These are phyloP conservation scores for Penicillium verhagenii DNA, from an alignment of 495 filamentous ascomycete genomes.

Conservation along the genomic window DNA sequence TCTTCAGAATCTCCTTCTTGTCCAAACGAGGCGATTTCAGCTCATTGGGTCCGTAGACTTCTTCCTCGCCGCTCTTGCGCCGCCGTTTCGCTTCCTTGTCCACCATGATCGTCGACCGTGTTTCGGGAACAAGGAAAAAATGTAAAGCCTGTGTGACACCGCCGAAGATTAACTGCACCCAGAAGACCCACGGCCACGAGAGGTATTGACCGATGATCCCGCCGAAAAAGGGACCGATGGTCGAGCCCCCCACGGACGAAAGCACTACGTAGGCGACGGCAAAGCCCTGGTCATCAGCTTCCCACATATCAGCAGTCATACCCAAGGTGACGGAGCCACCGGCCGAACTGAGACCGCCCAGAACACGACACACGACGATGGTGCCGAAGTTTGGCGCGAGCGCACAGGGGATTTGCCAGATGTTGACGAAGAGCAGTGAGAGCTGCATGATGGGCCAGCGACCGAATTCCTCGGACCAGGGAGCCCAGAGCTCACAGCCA, in stretches of 20 bases:
- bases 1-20: conserved; percentile 52
- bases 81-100: conserved; percentile 65
- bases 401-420: conserved; percentile 72
- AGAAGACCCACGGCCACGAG: conserved; percentile 76
- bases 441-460: conserved; percentile 71
- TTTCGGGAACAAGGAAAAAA: conserved; percentile 67
- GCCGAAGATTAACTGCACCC: conserved; percentile 78
- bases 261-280: conserved; percentile 75
- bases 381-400: conserved; percentile 68
- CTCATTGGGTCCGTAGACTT: conserved; percentile 65
- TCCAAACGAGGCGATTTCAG: conserved; percentile 51
- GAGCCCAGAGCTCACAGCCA: conserved; percentile 80
- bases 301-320: conserved; percentile 80
- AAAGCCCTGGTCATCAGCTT: conserved; percentile 62
- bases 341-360: conserved; percentile 71
- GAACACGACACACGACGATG: conserved; percentile 61
- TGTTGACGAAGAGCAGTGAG: conserved; percentile 67
- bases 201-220: conserved; percentile 68
- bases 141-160: conserved; percentile 63
- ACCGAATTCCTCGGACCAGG: conserved; percentile 79
- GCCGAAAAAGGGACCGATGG: conserved; percentile 76
- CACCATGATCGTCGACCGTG: conserved; percentile 63
- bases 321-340: conserved; percentile 80
- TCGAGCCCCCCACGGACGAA: conserved; percentile 72
- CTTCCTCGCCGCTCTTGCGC: conserved; percentile 56